phyloP scores from a whole-genome alignment of 441 rosid species.

The Biscutella laevigata region DNA sequence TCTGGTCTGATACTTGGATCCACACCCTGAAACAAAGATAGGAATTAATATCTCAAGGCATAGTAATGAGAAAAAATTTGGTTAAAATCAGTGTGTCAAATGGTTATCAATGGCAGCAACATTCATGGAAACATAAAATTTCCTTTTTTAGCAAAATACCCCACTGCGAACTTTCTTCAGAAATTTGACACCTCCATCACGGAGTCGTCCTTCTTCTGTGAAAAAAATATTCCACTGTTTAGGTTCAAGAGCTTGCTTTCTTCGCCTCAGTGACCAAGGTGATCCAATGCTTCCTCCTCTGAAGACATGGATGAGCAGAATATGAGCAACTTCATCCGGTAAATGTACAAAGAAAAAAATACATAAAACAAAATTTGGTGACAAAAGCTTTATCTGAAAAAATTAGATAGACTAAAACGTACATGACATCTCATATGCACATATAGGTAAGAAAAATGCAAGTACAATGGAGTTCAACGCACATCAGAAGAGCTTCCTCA shows the following conservation, averaged over 20 bases:
- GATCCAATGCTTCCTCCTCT: slow-evolving; percentile 73
- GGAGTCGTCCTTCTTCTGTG: slow-evolving; percentile 58
- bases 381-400: not conserved
- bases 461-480: not conserved
- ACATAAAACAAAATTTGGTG: not conserved
- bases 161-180: slow-evolving; percentile 86
- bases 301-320: slow-evolving; percentile 12
- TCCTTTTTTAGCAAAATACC: slow-evolving; percentile 37
- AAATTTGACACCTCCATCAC: slow-evolving; percentile 68
- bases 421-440: not conserved
- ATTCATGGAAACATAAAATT: not conserved
- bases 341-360: not conserved
- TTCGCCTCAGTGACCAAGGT: slow-evolving; percentile 83
- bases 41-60: not conserved
- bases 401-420: not conserved
- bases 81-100: not conserved
- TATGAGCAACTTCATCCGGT: slow-evolving; percentile 8
- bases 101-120: not conserved
- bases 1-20: slow-evolving; percentile 80
- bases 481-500: not conserved
- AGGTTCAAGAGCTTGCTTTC: slow-evolving; percentile 68
- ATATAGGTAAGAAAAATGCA: not conserved
- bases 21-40: slow-evolving; percentile 51
- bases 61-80: not conserved
- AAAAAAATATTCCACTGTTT: slow-evolving; percentile 67